phyloP scores from a whole-genome alignment of 805 yeast genomes.

The Lipomyces orientalis region DNA sequence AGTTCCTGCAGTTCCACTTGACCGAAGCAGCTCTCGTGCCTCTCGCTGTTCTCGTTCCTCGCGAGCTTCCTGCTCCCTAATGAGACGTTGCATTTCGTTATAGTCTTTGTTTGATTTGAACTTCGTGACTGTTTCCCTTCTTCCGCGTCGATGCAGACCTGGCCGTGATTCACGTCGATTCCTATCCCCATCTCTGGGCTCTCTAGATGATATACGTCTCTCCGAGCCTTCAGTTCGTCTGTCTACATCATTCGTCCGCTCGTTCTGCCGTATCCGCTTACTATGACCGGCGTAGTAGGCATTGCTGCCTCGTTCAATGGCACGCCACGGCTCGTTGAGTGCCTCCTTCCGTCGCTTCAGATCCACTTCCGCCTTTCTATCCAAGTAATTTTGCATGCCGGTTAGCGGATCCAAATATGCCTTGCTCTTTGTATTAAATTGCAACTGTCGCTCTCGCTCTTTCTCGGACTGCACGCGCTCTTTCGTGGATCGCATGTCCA shows the following conservation, averaged over 20 bases:
- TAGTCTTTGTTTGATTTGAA: neutral
- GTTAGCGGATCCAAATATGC: conserved; percentile 22
- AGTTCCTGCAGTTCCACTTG: no score
- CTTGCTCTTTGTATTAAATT: conserved; percentile 13
- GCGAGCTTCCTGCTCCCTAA: conserved; percentile 22
- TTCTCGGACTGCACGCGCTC: conserved; percentile 9
- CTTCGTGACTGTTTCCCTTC: neutral
- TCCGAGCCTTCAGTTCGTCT: neutral
- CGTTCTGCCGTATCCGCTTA: neutral
- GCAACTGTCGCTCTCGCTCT: conserved; percentile 10
- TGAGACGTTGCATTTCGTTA: conserved; percentile 13
- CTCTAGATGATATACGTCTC: neutral
- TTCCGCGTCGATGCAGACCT: neutral
- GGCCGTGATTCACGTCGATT: neutral
- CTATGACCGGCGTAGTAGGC: conserved; percentile 15
- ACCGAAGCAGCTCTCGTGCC: conserved; percentile 16
- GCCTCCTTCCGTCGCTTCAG: conserved; percentile 4
- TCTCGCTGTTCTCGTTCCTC: conserved; percentile 17
- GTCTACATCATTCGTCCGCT: neutral
- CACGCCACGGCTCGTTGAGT: conserved; percentile 12
- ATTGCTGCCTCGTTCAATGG: conserved; percentile 8
- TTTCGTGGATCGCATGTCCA: conserved; percentile 7
- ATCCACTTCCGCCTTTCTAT: conserved; percentile 14
- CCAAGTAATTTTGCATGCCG: conserved; percentile 14
- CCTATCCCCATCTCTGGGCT: neutral